Percentiles rank a stretch among this genome's conserved stretches.
These are phyloP conservation scores for Arthrobotrys iridis DNA, from an alignment of 2,329 filamentous ascomycete species.

Conservation along the genomic window DNA sequence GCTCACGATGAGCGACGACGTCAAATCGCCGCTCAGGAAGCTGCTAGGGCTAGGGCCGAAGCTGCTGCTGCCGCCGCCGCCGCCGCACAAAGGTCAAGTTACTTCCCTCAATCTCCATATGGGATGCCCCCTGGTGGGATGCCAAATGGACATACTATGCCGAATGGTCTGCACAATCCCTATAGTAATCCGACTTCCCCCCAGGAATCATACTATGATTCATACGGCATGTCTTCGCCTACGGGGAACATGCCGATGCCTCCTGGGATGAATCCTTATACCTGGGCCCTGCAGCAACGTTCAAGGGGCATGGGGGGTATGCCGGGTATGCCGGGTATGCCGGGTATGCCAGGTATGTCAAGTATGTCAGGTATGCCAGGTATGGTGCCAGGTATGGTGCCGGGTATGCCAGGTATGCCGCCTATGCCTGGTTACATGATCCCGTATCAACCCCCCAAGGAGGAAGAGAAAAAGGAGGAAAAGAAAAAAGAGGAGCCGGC, in stretches of 20 bases:
- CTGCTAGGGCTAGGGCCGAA: constrained; percentile 20
- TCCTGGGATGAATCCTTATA: constrained; percentile 39
- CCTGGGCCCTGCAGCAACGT: constrained; percentile 25
- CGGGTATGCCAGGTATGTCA: constrained; percentile 10
- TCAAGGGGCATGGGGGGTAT: constrained; percentile 29
- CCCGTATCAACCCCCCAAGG: constrained; percentile 52
- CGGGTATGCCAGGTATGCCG: constrained; percentile 19
- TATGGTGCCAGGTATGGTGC: constrained; percentile 3
- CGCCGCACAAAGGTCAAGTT: constrained; percentile 19
- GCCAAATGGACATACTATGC: constrained; percentile 36
- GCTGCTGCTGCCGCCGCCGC: constrained; percentile 32
- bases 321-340: constrained; percentile 6
- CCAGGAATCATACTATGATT: constrained; percentile 32
- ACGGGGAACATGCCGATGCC: constrained; percentile 11
- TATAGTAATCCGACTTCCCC: constrained; percentile 38
- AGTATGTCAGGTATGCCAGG: constrained; percentile 20
- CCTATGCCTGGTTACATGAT: constrained; percentile 47
- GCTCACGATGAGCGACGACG: constrained; percentile 48
- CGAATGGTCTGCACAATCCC: constrained; percentile 39
- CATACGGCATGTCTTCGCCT: constrained; percentile 32
- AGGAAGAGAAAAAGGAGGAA: constrained; percentile 58
- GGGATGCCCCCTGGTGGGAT: constrained; percentile 22
- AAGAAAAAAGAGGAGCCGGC: constrained; percentile 57
- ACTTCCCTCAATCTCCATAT: constrained; percentile 31
- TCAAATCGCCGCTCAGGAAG: constrained; percentile 20